phyloP scores from a whole-genome alignment of 306 rosid genomes.

The Castanea mollissima region DNA sequence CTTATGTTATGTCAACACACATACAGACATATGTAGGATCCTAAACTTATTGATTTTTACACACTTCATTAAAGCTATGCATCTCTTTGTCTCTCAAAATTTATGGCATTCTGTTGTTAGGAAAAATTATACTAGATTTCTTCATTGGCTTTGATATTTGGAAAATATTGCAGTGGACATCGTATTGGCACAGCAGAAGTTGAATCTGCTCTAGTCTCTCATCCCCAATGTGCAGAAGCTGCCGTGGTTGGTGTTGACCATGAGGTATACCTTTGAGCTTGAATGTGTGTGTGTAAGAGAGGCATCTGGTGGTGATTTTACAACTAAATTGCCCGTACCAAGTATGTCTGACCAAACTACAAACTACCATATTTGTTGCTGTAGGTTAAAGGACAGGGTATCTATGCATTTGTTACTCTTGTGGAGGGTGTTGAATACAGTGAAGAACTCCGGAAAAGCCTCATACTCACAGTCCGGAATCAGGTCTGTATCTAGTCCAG shows the following conservation, averaged over 20 bases:
- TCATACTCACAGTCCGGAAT: slow-evolving; percentile 68
- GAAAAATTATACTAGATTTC: not conserved
- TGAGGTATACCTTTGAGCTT: slow-evolving; percentile 53
- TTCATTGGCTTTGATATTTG: slow-evolving; percentile 9
- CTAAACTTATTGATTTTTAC: not conserved
- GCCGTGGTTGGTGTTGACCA: slow-evolving; percentile 98
- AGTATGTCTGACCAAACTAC: slow-evolving; percentile 23
- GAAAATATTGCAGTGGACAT: slow-evolving; percentile 73
- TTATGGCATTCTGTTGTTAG: not conserved
- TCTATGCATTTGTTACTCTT: slow-evolving; percentile 89
- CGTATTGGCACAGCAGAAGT: slow-evolving; percentile 99
- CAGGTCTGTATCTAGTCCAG: slow-evolving; percentile 54
- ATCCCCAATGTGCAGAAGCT: slow-evolving; percentile 92
- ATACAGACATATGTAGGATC: not conserved
- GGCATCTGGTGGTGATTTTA: not conserved
- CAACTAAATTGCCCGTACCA: slow-evolving; percentile 13
- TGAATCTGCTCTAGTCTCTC: slow-evolving; percentile 96
- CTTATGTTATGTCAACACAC: too few species aligned
- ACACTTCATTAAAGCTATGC: not conserved
- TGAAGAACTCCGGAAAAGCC: slow-evolving; percentile 80
- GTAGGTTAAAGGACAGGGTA: slow-evolving; percentile 96
- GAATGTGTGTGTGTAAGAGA: slow-evolving; percentile 4
- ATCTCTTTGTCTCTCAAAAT: not conserved
- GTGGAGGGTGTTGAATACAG: slow-evolving; percentile 89
- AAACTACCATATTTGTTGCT: slow-evolving; percentile 17